Evolutionary conservation across 257 asterid species (phyloP).

Genomic region (Salvia miltiorrhiza): DNA sequence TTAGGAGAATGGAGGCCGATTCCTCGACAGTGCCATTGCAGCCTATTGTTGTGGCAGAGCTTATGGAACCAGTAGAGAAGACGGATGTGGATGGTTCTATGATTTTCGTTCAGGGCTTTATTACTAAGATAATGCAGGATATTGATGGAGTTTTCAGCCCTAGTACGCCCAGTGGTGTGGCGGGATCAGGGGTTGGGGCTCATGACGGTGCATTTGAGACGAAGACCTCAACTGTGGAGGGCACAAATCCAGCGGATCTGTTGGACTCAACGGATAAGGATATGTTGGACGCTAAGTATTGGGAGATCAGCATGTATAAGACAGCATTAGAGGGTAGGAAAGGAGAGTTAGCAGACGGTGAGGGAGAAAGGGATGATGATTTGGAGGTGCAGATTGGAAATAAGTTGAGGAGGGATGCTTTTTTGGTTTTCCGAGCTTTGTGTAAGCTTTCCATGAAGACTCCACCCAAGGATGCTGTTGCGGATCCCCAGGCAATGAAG

Average conservation of each 20-base stretch:
- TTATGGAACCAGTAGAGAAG: conserved; percentile 87
- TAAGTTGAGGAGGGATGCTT: conserved; percentile 93
- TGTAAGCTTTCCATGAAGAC: conserved; percentile 99
- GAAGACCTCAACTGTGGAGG: conserved; percentile 85
- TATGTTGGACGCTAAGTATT: conserved; percentile 97
- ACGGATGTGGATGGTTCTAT: conserved; percentile 74
- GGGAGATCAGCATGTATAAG: conserved; percentile 99
- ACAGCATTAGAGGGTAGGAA: conserved; percentile 95
- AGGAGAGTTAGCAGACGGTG: conserved; percentile 93
- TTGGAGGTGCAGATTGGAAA: conserved; percentile 96
- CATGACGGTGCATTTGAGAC: conserved; percentile 99
- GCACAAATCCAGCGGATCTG: conserved; percentile 95
- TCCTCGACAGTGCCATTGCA: conserved; percentile 87
- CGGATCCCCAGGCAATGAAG: conserved; percentile 90
- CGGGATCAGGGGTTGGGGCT: conserved; percentile 42
- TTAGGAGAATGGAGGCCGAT: conserved; percentile 99
- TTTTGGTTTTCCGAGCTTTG: conserved; percentile 88
- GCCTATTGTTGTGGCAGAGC: conserved; percentile 96
- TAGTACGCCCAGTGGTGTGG: conserved; percentile 49
- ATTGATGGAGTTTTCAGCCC: conserved; percentile 93
- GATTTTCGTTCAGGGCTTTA: conserved; percentile 95
- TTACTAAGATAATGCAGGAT: conserved; percentile 81
- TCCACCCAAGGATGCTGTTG: conserved; percentile 86
- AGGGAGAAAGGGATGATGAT: conserved; percentile 90
- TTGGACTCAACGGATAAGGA: conserved; percentile 98